Conservation (phyloP, 768 basidiomycete species). For the Tephrocybe sp. region DNA sequence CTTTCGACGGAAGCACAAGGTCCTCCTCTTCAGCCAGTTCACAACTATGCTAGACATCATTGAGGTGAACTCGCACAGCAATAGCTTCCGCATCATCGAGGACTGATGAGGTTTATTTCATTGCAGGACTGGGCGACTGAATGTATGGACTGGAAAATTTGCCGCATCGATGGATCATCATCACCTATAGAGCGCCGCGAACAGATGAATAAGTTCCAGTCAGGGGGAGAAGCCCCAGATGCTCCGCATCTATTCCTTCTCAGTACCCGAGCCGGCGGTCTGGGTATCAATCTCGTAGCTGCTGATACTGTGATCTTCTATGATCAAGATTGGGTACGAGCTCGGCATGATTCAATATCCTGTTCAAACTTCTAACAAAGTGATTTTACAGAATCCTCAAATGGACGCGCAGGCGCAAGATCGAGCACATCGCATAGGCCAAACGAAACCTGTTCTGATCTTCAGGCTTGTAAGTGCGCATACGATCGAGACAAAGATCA, state of each 20-base stretch:
- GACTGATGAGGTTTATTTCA: neutral
- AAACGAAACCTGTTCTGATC: constrained; percentile 86
- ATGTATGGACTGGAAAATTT: constrained; percentile 79
- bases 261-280: constrained; percentile 76
- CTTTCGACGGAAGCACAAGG: constrained; percentile 80
- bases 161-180: constrained; percentile 91
- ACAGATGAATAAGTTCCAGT: constrained; percentile 85
- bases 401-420: constrained; percentile 98
- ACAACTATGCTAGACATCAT: constrained; percentile 96
- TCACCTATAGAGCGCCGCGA: constrained; percentile 78
- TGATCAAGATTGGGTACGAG: constrained; percentile 83
- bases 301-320: constrained; percentile 95
- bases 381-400: constrained; percentile 72
- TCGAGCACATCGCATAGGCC: constrained; percentile 94
- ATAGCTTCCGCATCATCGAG: neutral
- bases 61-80: constrained; percentile 59
- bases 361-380: neutral
- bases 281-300: constrained; percentile 79
- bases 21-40: constrained; percentile 90
- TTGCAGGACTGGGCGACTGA: constrained; percentile 83
- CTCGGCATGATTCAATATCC: neutral
- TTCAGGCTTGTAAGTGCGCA: constrained; percentile 86
- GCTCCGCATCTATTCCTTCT: constrained; percentile 78
- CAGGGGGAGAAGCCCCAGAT: constrained; percentile 56
- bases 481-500: constrained; percentile 90